Evolutionary conservation across 768 basidiomycete genomes (phyloP).

Genomic region (Leccinum incarnatum): DNA sequence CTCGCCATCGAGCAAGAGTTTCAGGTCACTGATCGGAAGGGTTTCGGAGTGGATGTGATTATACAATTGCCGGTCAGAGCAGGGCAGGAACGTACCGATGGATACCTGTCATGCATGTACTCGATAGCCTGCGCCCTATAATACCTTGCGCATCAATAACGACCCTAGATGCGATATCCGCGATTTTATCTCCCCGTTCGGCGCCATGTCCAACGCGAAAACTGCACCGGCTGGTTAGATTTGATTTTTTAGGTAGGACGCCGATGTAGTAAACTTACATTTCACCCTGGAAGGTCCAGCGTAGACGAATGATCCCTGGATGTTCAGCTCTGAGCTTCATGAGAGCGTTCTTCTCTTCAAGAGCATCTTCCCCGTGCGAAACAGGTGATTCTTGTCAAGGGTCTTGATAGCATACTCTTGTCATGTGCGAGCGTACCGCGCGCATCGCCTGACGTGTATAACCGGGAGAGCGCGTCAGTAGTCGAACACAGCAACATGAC

Average conservation of each 20-base stretch:
- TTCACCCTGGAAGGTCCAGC: slow-evolving; percentile 84
- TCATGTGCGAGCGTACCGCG: slow-evolving; percentile 50
- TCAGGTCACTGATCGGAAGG: slow-evolving; percentile 53
- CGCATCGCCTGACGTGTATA: slow-evolving; percentile 50
- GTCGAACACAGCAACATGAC: slow-evolving; percentile 9
- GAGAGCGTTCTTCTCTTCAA: slow-evolving; percentile 77
- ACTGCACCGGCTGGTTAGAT: slow-evolving; percentile 43
- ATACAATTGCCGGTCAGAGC: slow-evolving; percentile 7
- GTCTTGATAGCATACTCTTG: slow-evolving; percentile 77
- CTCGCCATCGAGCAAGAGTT: slow-evolving; percentile 78
- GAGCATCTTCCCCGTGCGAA: slow-evolving; percentile 73
- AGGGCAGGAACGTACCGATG: slow-evolving; percentile 55
- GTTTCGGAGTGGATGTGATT: slow-evolving; percentile 4
- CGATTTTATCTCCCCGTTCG: slow-evolving; percentile 75
- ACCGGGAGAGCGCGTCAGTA: not conserved
- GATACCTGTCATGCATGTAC: slow-evolving; percentile 85
- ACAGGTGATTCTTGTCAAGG: slow-evolving; percentile 80
- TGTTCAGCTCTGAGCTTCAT: slow-evolving; percentile 65
- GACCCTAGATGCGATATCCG: slow-evolving; percentile 81
- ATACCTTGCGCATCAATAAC: slow-evolving; percentile 72
- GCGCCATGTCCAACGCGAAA: slow-evolving; percentile 74
- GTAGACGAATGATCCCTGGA: slow-evolving; percentile 78
- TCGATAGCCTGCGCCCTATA: slow-evolving; percentile 89
- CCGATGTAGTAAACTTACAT: slow-evolving; percentile 50
- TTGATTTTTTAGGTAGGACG: not conserved